Evolutionary conservation across 768 basidiomycete species (phyloP).

Genomic region (Mycena albidolilacea): DNA sequence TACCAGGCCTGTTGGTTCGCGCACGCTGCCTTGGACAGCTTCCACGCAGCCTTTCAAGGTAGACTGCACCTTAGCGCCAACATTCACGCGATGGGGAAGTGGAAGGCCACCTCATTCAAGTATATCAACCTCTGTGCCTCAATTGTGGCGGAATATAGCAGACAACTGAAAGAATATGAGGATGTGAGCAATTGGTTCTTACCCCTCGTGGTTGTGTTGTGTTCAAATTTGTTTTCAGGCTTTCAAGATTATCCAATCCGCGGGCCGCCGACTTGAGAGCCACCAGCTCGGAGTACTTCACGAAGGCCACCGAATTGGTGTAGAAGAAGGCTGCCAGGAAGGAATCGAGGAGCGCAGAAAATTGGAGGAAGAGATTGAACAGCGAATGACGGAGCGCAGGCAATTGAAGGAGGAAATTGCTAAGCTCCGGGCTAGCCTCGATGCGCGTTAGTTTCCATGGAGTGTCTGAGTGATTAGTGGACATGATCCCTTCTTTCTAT

Average conservation of each 20-base stretch:
- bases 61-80: not conserved
- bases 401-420: slow-evolving; percentile 4
- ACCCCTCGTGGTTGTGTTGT: not conserved
- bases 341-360: slow-evolving; percentile 10
- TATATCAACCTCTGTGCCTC: slow-evolving; percentile 16
- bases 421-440: slow-evolving; percentile 3
- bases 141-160: slow-evolving; percentile 13
- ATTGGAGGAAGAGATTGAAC: slow-evolving; percentile 6
- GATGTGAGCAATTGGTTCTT: slow-evolving; percentile 8
- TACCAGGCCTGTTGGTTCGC: slow-evolving; percentile 26
- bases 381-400: slow-evolving; percentile 1
- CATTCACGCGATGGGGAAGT: slow-evolving; percentile 17
- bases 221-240: slow-evolving; percentile 11
- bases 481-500: not conserved
- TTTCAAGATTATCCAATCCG: slow-evolving; percentile 13
- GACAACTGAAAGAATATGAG: slow-evolving; percentile 1
- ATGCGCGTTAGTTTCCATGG: not conserved
- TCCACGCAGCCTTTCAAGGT: slow-evolving; percentile 12
- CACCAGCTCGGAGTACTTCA: not conserved
- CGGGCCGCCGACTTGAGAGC: not conserved
- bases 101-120: slow-evolving; percentile 13
- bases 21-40: slow-evolving; percentile 23
- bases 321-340: not conserved
- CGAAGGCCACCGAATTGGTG: not conserved
- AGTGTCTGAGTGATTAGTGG: not conserved